Evolutionary conservation across 2,329 filamentous ascomycete species (phyloP), one percentile per base, ranked within the genome.

Genomic region (Gaeumannomyces tritici): DNA sequence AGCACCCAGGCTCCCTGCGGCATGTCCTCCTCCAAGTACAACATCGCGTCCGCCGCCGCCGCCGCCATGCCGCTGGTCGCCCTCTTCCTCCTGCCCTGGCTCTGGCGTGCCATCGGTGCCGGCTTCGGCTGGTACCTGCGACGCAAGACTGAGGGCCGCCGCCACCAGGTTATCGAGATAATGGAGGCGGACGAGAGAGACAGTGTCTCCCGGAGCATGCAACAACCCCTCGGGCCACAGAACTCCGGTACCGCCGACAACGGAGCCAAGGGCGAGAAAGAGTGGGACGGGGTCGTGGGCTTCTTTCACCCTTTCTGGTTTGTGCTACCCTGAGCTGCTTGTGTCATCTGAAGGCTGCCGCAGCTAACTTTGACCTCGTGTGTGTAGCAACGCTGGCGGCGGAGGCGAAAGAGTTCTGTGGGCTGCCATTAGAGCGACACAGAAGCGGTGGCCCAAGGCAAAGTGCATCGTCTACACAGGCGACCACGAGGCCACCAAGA

Each of bases 281-380:
- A 89, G 57, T 97, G 90, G 90, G 81, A 87, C 65, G 93, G 93
- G 35, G 86, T 97, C 61, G 85, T 98, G 65, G 95, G 91, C 58
- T 98, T 99, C 81, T 96, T 99, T 73, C 95, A 99, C 74, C 95
- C 95, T 1, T 99, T 97, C 74, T 98, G 95, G 90, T 93, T 79
- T 66, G 82, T 71, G 42, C 5, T 51, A 21, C 42, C 42, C 42
- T 51, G 18, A 7, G n/a, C 61, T 56, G 57, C 59, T 62, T 24
- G 11, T 13, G 11, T 42, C 24, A n/a, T 2, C 4, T 24, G 6
- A 11, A 6, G 8, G 7, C 11, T 9, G n/a, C 1, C 18, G 15
- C 21, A 15, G 15, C 2, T 35, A 24, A 60, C n/a, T 35, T 35
- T 54, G 26, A 28, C 47, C 13, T 26, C 51, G 57, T 9, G 5